Evolutionary conservation across 768 basidiomycete genomes (phyloP), one percentile per base, ranked within the genome.

Genomic region (Cystofilobasidium ferigula): DNA sequence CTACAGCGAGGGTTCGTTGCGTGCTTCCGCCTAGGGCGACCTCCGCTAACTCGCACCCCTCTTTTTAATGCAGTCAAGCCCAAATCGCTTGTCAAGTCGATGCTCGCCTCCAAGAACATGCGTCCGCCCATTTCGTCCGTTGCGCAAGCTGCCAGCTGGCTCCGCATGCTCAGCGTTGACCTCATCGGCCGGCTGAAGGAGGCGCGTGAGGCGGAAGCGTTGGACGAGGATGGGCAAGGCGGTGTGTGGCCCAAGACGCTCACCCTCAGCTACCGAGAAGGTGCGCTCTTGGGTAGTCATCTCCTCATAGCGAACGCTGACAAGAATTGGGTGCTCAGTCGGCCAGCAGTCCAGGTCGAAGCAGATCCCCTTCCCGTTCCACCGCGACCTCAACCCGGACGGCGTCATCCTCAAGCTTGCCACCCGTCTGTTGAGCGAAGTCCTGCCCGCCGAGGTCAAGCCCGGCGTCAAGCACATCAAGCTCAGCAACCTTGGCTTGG

Each of bases 51-150:
- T 20, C 30, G 12, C n/a, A n/a, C n/a, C 24, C 51, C 5, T 64
- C 32, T 48, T 10, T 42, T 53, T 38, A 8, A 35, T 0, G 18
- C 73, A 94, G 93, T 97, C 40, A 91, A 89, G 72, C 88, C 89
- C 72, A 89, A 89, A 75, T 80, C 85, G 20, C 78, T 80, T 0
- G 77, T 87, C 35, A 97, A 95, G 78, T 90, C 88, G 71, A 98
- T 98, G 94, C 78, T 91, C 61, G 89, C 91, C 0, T 86, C 90
- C n/a, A 99, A 99, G 75, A 98, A 97, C 72, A 81, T 97, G 28
- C 84, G 86, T 0, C 83, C 84, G 38, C 82, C 87, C 0, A 84
- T 97, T 28, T 86, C 81, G 8, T 85, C 84, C 47, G 77, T 82
- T 18, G 79, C 83, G 2, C 86, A 92, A 67, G 93, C 90, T 0